A percentile compares a stretch with the other conserved stretches of the same genome.
phyloP scores from a whole-genome alignment of 2,329 filamentous ascomycete species.

The Trichoderma citrinoviride region DNA sequence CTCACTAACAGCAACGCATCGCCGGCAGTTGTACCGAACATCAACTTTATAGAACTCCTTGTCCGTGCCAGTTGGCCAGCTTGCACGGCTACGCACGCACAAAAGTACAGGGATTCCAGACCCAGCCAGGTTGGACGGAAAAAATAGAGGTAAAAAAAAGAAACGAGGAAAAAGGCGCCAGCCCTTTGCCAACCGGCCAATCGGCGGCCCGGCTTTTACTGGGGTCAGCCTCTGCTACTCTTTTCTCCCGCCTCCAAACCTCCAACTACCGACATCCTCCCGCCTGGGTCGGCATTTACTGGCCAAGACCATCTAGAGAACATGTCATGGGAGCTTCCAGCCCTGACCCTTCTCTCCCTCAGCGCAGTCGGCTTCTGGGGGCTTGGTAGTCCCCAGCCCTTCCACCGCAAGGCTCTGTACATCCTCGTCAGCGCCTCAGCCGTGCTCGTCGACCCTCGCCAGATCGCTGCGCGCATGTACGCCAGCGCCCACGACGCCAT shows the following conservation, averaged over 20 bases:
- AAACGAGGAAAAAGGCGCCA: not conserved
- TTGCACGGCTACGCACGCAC: slow-evolving; percentile 8
- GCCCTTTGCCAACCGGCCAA: slow-evolving; percentile 25
- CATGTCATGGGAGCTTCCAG: slow-evolving; percentile 45
- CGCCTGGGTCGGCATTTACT: slow-evolving; percentile 20
- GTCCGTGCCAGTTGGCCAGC: slow-evolving; percentile 6
- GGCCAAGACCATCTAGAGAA: slow-evolving; percentile 34
- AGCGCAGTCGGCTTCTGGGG: slow-evolving; percentile 40
- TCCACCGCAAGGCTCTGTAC: slow-evolving; percentile 34
- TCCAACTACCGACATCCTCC: slow-evolving; percentile 31
- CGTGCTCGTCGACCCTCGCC: slow-evolving; percentile 36
- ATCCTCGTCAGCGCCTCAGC: slow-evolving; percentile 34
- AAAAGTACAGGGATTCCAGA: too few species aligned
- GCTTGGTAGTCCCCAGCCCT: slow-evolving; percentile 36
- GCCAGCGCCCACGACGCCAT: slow-evolving; percentile 34
- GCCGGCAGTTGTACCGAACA: not conserved
- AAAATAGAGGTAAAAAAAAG: not conserved
- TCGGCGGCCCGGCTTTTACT: slow-evolving; percentile 30
- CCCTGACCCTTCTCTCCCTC: slow-evolving; percentile 42
- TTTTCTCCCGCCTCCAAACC: slow-evolving; percentile 29
- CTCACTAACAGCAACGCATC: too few species aligned
- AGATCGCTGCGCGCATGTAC: slow-evolving; percentile 32
- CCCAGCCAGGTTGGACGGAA: not conserved
- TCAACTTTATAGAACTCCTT: not conserved
- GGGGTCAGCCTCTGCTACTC: slow-evolving; percentile 24